A percentile compares a stretch with the other conserved stretches of the same genome.
Evolutionary conservation across 768 basidiomycete species (phyloP).

Genomic region (Collybiopsis confluens): DNA sequence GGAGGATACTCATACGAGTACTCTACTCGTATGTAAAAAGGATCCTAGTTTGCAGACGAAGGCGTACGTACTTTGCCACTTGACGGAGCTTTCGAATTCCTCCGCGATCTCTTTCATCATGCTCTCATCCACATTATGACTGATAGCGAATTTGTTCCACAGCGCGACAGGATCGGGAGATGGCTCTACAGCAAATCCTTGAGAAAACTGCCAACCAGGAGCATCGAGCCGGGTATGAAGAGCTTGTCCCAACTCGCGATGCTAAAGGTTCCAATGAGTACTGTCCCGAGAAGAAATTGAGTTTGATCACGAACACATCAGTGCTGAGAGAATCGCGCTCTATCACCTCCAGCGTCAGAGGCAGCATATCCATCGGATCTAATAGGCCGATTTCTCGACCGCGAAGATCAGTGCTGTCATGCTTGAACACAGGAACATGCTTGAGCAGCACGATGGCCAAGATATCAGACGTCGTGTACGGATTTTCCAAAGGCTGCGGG

Average conservation of each 20-base stretch:
- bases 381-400: conserved; percentile 43
- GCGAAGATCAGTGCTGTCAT: conserved; percentile 23
- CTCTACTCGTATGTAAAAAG: conserved; percentile 18
- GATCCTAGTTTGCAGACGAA: not conserved
- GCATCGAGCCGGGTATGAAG: conserved; percentile 22
- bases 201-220: conserved; percentile 23
- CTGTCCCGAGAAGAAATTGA: not conserved
- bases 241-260: conserved; percentile 20
- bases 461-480: conserved; percentile 31
- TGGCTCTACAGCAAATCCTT: conserved; percentile 16
- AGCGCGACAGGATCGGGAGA: conserved; percentile 33
- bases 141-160: conserved; percentile 39
- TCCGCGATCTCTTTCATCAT: conserved; percentile 38
- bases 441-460: conserved; percentile 45
- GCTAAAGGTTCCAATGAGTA: conserved; percentile 17
- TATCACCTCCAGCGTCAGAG: conserved; percentile 10
- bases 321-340: not conserved
- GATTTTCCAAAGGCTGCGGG: conserved; percentile 11
- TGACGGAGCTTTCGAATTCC: conserved; percentile 46
- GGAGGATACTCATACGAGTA: conserved; percentile 50
- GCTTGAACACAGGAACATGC: conserved; percentile 43
- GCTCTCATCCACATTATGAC: conserved; percentile 28
- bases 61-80: conserved; percentile 44
- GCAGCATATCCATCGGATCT: conserved; percentile 53
- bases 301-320: no score